Percentiles rank a stretch among this genome's conserved stretches.
Conservation (phyloP, 306 rosid genomes). For the Lathyrus sativus region DNA sequence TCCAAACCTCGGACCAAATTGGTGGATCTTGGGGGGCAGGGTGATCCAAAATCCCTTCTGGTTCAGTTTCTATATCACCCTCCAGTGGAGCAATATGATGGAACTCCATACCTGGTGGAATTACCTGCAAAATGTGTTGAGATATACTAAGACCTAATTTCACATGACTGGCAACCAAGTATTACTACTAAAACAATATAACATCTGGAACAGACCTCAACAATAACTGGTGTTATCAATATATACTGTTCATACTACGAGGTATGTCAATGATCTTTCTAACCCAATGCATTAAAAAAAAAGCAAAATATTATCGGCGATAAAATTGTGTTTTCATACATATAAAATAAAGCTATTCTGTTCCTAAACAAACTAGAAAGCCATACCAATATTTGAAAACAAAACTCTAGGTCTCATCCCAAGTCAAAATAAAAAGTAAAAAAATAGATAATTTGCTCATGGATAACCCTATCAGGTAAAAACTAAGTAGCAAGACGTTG, state of each 20-base stretch:
- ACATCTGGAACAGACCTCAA: conserved; percentile 32
- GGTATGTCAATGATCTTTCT: conserved; percentile 17
- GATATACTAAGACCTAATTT: conserved; percentile 35
- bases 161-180: conserved; percentile 26
- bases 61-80: conserved; percentile 87
- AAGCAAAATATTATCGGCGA: not conserved
- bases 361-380: conserved; percentile 20
- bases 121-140: conserved; percentile 56
- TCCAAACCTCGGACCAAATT: conserved; percentile 91
- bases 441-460: conserved; percentile 17
- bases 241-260: conserved; percentile 25
- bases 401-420: not conserved
- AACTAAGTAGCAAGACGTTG: conserved; percentile 31
- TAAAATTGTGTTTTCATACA: not conserved
- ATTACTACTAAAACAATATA: conserved; percentile 22
- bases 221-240: conserved; percentile 21
- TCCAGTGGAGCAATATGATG: conserved; percentile 88
- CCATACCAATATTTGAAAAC: conserved; percentile 12
- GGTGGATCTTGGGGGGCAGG: conserved; percentile 87
- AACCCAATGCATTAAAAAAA: conserved; percentile 5
- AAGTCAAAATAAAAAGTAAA: conserved; percentile 14
- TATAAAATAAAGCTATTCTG: conserved; percentile 28
- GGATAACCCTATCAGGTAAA: conserved; percentile 9
- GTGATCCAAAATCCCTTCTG: conserved; percentile 81
- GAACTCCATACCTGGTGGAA: conserved; percentile 99